These are phyloP conservation scores for Esteya vermicola DNA, from an alignment of 2,329 filamentous ascomycete species.

Conservation along the genomic window DNA sequence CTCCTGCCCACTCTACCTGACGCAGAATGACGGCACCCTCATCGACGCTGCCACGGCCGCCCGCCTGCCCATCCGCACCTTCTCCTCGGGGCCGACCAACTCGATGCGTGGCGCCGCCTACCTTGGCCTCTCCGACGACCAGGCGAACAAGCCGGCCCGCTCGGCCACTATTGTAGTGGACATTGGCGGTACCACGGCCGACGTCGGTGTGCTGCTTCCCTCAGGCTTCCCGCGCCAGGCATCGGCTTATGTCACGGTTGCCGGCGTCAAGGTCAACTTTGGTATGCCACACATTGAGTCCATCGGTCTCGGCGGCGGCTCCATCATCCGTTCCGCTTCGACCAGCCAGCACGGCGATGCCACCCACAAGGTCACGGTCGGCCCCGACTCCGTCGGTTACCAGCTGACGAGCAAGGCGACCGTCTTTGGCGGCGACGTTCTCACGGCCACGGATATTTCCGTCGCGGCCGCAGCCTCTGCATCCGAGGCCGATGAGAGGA, in stretches of 20 bases:
- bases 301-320: constrained; percentile 45
- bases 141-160: constrained; percentile 9
- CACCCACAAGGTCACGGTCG: constrained; percentile 3
- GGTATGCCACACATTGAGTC: constrained; percentile 42
- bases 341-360: constrained; percentile 23
- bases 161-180: constrained; percentile 45
- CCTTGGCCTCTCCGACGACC: constrained; percentile 23
- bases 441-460: constrained; percentile 45
- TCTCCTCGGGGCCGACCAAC: constrained; percentile 50
- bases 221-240: constrained; percentile 51
- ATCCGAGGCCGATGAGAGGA: background rate
- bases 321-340: constrained; percentile 29
- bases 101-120: constrained; percentile 50
- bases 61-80: constrained; percentile 43
- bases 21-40: constrained; percentile 46
- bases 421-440: constrained; percentile 39
- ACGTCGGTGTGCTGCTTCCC: constrained; percentile 44
- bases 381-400: constrained; percentile 14
- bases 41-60: constrained; percentile 38
- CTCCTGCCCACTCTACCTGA: constrained; percentile 27
- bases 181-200: constrained; percentile 52
- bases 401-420: constrained; percentile 36
- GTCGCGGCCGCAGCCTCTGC: constrained; percentile 11
- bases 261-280: constrained; percentile 49
- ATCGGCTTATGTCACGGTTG: constrained; percentile 46